Base-by-base conservation (phyloP, 345 rosid genomes). In the Stellera chamaejasme region DNA sequence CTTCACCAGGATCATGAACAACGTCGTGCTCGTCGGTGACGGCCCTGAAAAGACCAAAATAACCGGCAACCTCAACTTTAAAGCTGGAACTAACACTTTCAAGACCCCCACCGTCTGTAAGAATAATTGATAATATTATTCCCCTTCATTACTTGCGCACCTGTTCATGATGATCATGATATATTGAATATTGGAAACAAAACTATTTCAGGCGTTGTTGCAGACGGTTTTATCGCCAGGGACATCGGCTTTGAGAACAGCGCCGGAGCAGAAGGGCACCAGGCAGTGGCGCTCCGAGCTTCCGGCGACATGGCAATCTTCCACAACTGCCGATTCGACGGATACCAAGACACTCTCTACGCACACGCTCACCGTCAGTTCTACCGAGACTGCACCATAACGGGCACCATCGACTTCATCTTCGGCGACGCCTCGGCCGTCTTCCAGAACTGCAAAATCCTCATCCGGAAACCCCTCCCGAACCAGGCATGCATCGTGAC, bases 311-410 rank as follows among this genome's bases (percentile, higher is more conserved):
- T 3, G 2, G 54, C 62, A 0, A 27, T 62, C 10, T 46, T 56
- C 52, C 14, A 32, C 59, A 62, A 62, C 59, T 68, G 72, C 32
- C 63, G 46, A 13, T 49, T 68, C 51, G 55, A 62, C 54, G 72
- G 72, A 14, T 62, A 68, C 49, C 72, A 68, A 61, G 72, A 68
- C 59, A 68, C 72, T 4, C 54, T 68, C 3, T 62, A 68, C 43
- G 60, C 13, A 10, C 68, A 68, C 23, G 11, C 68, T 11, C 50
- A 63, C 4, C 63, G 68, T 10, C 72, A 68, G 0, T 63, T 68
- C 56, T 68, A 58, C 60, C 64, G 64, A n/a, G 56, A 68, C 64
- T 68, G 63, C 46, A 57, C 46, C 19, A 48, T 68, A 59, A 50
- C 59, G 0, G 67, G 72, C 10, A 62, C 68, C 13, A 58, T 68